Conservation (phyloP, 2,329 filamentous ascomycete species). For the Arthroderma sp. region DNA sequence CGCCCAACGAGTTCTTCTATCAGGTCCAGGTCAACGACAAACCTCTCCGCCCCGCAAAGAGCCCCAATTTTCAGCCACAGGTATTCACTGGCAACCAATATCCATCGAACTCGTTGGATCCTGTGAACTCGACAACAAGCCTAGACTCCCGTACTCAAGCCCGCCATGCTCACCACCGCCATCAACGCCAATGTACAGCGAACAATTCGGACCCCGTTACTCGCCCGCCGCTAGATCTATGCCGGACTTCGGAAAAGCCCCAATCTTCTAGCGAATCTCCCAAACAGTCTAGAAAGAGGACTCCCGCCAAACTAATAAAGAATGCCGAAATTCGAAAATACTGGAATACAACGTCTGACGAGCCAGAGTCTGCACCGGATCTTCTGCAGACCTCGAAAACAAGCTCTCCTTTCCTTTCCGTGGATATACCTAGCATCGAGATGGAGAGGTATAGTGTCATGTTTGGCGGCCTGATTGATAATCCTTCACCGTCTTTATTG, state of each 20-base stretch:
- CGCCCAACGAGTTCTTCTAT: constrained; percentile 21
- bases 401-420: constrained; percentile 45
- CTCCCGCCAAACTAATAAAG: constrained; percentile 6
- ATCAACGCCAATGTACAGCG: background rate
- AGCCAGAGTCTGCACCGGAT: constrained; percentile 6
- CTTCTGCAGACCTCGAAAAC: constrained; percentile 7
- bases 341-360: constrained; percentile 5
- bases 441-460: constrained; percentile 90
- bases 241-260: background rate
- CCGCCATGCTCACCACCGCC: background rate
- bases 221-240: background rate
- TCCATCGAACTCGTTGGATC: background rate
- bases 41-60: constrained; percentile 12
- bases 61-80: constrained; percentile 5
- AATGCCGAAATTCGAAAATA: constrained; percentile 4
- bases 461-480: constrained; percentile 59
- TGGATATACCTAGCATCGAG: constrained; percentile 67
- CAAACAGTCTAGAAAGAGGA: constrained; percentile 6
- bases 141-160: background rate
- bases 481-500: constrained; percentile 23
- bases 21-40: constrained; percentile 19
- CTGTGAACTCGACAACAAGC: background rate
- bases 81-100: constrained; percentile 2
- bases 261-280: background rate
- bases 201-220: background rate